Evolutionary conservation across 495 filamentous ascomycete species (phyloP).

Genomic region (Xylaria scruposa): DNA sequence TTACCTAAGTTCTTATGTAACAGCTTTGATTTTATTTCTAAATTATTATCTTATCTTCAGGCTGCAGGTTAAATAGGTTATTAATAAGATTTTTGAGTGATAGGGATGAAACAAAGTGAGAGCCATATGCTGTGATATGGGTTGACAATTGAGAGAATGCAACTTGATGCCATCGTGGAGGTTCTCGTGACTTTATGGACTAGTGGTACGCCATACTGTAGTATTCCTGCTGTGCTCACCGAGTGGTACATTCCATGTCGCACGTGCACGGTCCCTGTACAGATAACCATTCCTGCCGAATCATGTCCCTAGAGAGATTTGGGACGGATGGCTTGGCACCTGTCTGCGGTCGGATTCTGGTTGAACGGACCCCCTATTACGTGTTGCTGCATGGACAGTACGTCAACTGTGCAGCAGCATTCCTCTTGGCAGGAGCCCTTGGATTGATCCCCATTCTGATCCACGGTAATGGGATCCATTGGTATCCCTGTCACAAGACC

Average conservation of each 20-base stretch:
- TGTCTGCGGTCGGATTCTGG: not conserved
- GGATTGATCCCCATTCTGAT: not conserved
- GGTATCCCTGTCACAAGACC: constrained; percentile 4
- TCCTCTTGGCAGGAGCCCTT: not conserved
- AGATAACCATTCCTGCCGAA: constrained; percentile 1
- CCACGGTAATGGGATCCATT: constrained; percentile 18
- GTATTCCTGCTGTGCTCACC: not conserved
- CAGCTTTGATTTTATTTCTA: not conserved
- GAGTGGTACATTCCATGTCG: not conserved
- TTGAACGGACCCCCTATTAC: not conserved
- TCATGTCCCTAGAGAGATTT: constrained; percentile 4
- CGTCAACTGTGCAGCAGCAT: constrained; percentile 11
- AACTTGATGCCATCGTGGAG: not conserved
- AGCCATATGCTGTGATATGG: not conserved
- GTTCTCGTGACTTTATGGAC: not conserved
- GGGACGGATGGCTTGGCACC: not conserved
- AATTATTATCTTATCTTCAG: not conserved
- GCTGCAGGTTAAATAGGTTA: not conserved
- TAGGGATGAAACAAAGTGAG: constrained; percentile 14
- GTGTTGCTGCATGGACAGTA: constrained; percentile 5
- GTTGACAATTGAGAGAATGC: not conserved
- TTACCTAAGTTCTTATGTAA: not conserved
- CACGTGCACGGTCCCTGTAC: not conserved
- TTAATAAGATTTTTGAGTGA: not conserved
- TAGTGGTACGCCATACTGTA: not conserved